phyloP scores from a whole-genome alignment of 1,284 basidiomycete genomes.

The Tausonia pullulans region DNA sequence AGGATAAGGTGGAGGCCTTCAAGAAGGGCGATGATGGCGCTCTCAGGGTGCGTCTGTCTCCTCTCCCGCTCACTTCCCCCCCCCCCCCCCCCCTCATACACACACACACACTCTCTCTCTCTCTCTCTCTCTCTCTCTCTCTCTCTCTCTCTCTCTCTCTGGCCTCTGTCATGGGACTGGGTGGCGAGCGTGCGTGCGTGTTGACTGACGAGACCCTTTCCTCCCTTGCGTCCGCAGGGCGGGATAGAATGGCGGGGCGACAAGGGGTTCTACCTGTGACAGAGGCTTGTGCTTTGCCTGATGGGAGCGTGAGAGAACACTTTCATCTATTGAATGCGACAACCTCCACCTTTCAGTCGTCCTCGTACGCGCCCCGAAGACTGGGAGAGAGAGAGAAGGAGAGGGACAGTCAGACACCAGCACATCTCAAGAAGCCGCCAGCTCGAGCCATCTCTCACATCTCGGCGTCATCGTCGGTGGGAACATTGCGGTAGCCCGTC shows the following conservation, averaged over 20 bases:
- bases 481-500: slow-evolving; percentile 65
- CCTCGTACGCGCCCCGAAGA: slow-evolving; percentile 14
- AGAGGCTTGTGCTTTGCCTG: neutral
- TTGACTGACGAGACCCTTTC: no score
- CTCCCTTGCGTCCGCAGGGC: no score
- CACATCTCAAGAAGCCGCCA: neutral
- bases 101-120: no score
- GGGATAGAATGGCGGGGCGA: no score
- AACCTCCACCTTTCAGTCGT: slow-evolving; percentile 12
- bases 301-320: neutral
- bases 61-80: no score
- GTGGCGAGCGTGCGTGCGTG: no score
- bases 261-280: neutral
- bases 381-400: neutral
- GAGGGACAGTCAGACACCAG: neutral
- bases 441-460: slow-evolving; percentile 28
- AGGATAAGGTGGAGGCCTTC: no score
- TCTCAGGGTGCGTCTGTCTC: no score
- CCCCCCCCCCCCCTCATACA: no score
- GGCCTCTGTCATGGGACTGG: neutral
- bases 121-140: neutral
- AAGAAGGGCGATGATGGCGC: no score
- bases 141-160: neutral
- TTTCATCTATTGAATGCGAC: neutral
- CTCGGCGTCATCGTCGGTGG: slow-evolving; percentile 81